Percentiles rank a stretch among this genome's conserved stretches.
Evolutionary conservation across 2,329 filamentous ascomycete genomes (phyloP).

Genomic region (Hymenoscyphus fraxineus): DNA sequence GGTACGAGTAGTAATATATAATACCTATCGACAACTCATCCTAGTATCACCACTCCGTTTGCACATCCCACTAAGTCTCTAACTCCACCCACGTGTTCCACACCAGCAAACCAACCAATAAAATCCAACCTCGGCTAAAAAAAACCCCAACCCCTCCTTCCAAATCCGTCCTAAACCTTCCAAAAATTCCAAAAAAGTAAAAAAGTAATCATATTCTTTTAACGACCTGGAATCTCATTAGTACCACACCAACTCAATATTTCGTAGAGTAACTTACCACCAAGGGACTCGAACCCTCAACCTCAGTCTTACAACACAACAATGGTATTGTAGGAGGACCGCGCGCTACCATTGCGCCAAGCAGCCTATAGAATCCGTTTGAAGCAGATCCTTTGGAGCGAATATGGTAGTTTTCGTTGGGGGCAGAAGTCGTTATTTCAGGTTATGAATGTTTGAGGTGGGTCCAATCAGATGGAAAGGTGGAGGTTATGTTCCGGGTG

Average conservation of each 20-base stretch:
- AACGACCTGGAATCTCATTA: too few species aligned
- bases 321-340: conserved; percentile 43
- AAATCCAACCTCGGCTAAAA: not conserved
- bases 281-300: conserved; percentile 35
- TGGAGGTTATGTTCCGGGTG: not conserved
- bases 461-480: not conserved
- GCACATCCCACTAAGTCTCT: too few species aligned
- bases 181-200: not conserved
- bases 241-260: too few species aligned
- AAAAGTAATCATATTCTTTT: conserved; percentile 25
- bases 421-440: not conserved
- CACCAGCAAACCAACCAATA: not conserved
- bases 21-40: too few species aligned
- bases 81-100: too few species aligned
- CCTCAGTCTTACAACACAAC: conserved; percentile 41
- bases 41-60: too few species aligned
- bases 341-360: conserved; percentile 48
- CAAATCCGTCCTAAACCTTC: not conserved
- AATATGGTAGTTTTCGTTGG: conserved; percentile 10
- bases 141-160: not conserved
- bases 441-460: not conserved
- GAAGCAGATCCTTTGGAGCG: conserved; percentile 10
- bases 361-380: conserved; percentile 19
- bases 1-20: too few species aligned
- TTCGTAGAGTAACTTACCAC: conserved; percentile 3